These are phyloP conservation scores for Penicillium concentricum DNA, from an alignment of 2,329 filamentous ascomycete genomes.

Conservation along the genomic window DNA sequence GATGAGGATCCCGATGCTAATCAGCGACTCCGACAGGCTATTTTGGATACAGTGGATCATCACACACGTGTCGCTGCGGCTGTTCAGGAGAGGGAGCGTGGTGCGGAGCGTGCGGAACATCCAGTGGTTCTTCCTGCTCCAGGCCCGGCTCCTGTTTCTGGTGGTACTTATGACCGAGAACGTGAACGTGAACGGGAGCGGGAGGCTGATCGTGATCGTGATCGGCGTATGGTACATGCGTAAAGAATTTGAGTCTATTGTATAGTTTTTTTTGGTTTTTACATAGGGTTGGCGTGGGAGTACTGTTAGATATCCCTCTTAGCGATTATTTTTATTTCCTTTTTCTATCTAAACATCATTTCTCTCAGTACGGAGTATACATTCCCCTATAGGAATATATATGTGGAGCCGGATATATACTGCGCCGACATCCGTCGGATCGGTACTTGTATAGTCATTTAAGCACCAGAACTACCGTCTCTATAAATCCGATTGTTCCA, in stretches of 20 bases:
- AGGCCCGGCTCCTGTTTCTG: not conserved
- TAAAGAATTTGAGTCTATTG: conserved; percentile 13
- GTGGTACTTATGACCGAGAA: conserved; percentile 7
- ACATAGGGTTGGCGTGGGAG: conserved; percentile 14
- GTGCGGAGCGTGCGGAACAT: conserved; percentile 20
- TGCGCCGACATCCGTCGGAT: not conserved
- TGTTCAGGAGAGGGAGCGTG: conserved; percentile 31
- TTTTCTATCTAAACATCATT: too few species aligned
- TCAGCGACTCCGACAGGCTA: conserved; percentile 43
- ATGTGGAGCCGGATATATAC: not conserved
- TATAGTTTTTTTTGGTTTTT: not conserved
- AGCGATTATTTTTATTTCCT: not conserved
- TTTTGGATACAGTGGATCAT: conserved; percentile 44
- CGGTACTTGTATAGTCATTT: too few species aligned
- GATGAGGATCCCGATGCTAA: conserved; percentile 42
- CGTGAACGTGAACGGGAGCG: conserved; percentile 19
- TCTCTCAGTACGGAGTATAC: too few species aligned
- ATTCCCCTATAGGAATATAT: too few species aligned
- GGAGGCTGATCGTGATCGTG: conserved; percentile 24
- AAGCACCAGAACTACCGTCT: not conserved
- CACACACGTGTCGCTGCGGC: conserved; percentile 37
- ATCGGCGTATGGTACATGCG: conserved; percentile 30
- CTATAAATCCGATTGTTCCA: not conserved
- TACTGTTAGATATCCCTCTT: conserved; percentile 11
- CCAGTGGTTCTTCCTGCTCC: not conserved